Base-by-base conservation (phyloP, 2,329 filamentous ascomycete genomes). In the Colletotrichum orbiculare region DNA sequence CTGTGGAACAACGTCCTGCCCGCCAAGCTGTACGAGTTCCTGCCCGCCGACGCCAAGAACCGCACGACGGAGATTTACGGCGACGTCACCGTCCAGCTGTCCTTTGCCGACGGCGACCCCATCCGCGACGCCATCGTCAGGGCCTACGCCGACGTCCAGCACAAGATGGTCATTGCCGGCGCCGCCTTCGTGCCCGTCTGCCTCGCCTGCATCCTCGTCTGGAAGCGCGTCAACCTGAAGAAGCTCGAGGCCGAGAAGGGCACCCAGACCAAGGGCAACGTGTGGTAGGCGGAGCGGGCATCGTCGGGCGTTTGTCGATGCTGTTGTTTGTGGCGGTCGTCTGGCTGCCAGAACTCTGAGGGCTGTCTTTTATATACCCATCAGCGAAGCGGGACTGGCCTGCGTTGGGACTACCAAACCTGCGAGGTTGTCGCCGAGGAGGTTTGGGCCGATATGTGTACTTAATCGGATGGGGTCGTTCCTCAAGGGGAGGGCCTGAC, bases 91-190 rank as follows among this genome's bases (percentile, higher is more conserved):
- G 70, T 67, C 4, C 80, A 82, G 68, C 68, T 80, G 4, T 67
- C 67, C 6, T 85, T 83, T 66, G 70, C 76, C 0, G 69, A 80
- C 13, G 78, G 81, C 4, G 79, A 71, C 7, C 72, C 76, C 0
- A 77, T 75, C n/a, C 73, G 83, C 11, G 65, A 75, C 17, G 83
- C 76, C 5, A 83, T 85, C 56, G 76, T 81, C 43, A 60, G 74
- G 45, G 81, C 83, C 1, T 87, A 86, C 61, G 82, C 77, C 1
- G 78, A 81, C 38, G 76, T 80, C 2, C 82, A 86, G 73, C 75
- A 73, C 11, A 69, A 73, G 47, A 79, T 79, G 77, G 72, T 79
- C 42, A 73, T 74, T 53, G 74, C 75, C n/a, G 77, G 77, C 35
- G 56, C 64, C 56, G 64, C 71, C n/a, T 71, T 81, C 25, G 74